These are phyloP conservation scores for Mariannaea elegans DNA, from an alignment of 2,329 filamentous ascomycete species.

Conservation along the genomic window DNA sequence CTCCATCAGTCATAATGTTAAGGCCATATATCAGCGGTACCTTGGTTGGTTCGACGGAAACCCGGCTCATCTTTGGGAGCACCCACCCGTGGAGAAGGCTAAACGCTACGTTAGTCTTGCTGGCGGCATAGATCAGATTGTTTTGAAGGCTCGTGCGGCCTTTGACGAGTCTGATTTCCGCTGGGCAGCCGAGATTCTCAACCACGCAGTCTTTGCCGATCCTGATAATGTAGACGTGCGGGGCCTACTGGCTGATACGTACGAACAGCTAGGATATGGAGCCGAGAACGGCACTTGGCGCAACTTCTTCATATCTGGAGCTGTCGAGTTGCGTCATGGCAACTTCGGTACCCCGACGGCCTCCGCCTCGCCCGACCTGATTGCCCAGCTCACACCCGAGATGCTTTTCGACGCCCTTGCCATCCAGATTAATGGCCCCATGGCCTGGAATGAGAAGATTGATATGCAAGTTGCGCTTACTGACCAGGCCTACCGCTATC, in stretches of 20 bases:
- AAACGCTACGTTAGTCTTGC: slow-evolving; percentile 48
- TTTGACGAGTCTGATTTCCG: slow-evolving; percentile 44
- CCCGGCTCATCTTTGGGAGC: slow-evolving; percentile 20
- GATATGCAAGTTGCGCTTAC: too few relatives aligned
- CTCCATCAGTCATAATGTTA: slow-evolving; percentile 50
- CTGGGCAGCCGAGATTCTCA: slow-evolving; percentile 50
- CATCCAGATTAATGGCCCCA: too few relatives aligned
- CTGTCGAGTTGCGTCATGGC: slow-evolving; percentile 22
- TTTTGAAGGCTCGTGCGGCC: slow-evolving; percentile 42
- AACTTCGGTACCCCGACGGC: too few relatives aligned
- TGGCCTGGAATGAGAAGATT: too few relatives aligned
- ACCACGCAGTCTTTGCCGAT: slow-evolving; percentile 45
- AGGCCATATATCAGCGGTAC: slow-evolving; percentile 35
- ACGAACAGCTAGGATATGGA: slow-evolving; percentile 45
- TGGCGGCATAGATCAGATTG: slow-evolving; percentile 45
- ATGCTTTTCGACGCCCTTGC: too few relatives aligned
- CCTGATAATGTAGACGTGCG: slow-evolving; percentile 30
- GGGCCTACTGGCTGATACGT: slow-evolving; percentile 42
- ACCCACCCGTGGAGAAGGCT: slow-evolving; percentile 39
- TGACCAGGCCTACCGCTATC: too few relatives aligned
- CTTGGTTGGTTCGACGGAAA: slow-evolving; percentile 36
- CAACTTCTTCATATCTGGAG: slow-evolving; percentile 49
- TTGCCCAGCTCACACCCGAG: too few relatives aligned
- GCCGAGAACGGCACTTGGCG: slow-evolving; percentile 52
- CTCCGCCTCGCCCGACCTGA: too few relatives aligned